Evolutionary conservation across 495 filamentous ascomycete species (phyloP), one percentile per base, ranked within the genome.

Genomic region (Xylaria scruposa): DNA sequence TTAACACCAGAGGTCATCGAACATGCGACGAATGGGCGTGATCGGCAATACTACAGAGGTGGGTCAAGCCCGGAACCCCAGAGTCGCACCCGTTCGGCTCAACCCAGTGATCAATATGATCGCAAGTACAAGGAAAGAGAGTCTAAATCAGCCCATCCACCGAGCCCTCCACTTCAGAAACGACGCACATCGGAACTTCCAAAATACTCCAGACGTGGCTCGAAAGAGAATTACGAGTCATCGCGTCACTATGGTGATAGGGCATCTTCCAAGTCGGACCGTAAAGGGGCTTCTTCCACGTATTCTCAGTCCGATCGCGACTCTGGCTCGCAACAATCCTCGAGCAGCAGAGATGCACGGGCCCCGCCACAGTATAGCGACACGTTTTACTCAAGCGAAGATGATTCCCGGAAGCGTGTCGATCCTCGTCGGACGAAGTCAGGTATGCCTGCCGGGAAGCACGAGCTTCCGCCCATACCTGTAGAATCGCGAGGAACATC

Each of bases 31-130:
- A 75, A 77, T 21, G 78, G 81, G 21, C 80, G 83, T 6, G 83
- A 84, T n/a, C 75, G 82, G 21, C 74, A 77, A 1, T 85, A 85
- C 51, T 81, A 80, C 59, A 79, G 81, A 67, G 75, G 75, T 31
- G 77, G 74, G 53, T 42, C 72, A 68, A 73, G 70, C 24, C 49
- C 77, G 44, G 67, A 67, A 19, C 8, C 72, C 8, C 68, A 74
- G 29, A 68, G 51, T 36, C 77, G 74, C 31, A 71, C 74, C 70
- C 75, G 63, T 65, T 78, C 76, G 33, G 60, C 76, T 72, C 75
- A 75, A 29, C 46, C 70, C 12, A 71, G 71, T 59, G 71, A 72
- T 9, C 70, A 70, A 17, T 66, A 77, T 47, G 77, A 79, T 26
- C 72, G 70, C 65, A 73, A 53, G 56, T 68, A 73, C 38, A 78